phyloP scores from a whole-genome alignment of 1,284 basidiomycete species.

The Leccinum angustisporum region DNA sequence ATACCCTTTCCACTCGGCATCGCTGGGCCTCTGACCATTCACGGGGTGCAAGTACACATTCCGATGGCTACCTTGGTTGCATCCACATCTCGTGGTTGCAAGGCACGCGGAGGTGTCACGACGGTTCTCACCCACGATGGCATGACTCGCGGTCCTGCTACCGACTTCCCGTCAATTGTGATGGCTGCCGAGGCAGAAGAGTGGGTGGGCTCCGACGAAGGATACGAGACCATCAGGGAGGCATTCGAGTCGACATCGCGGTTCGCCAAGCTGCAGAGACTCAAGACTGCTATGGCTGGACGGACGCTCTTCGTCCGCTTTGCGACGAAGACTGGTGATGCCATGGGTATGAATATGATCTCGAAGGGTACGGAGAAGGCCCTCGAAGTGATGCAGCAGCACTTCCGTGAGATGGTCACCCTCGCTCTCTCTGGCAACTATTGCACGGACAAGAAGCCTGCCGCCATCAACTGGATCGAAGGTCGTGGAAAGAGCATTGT shows the following conservation, averaged over 20 bases:
- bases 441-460: slow-evolving; percentile 53
- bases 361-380: slow-evolving; percentile 96
- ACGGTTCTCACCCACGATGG: slow-evolving; percentile 93
- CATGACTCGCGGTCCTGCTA: slow-evolving; percentile 98
- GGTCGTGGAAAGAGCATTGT: slow-evolving; percentile 97
- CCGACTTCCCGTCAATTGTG: slow-evolving; percentile 87
- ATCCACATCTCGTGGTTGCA: slow-evolving; percentile 96
- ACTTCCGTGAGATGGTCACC: slow-evolving; percentile 94
- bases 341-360: slow-evolving; percentile 99
- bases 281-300: slow-evolving; percentile 88
- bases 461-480: slow-evolving; percentile 93
- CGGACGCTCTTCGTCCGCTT: slow-evolving; percentile 95
- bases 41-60: slow-evolving; percentile 84
- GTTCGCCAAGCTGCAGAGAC: slow-evolving; percentile 79
- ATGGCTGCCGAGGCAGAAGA: slow-evolving; percentile 83
- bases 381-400: slow-evolving; percentile 74
- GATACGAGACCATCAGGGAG: slow-evolving; percentile 73
- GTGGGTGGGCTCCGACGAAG: slow-evolving; percentile 88
- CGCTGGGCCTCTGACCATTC: slow-evolving; percentile 92
- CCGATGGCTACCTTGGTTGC: slow-evolving; percentile 99
- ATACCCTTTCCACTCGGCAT: slow-evolving; percentile 91
- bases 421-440: slow-evolving; percentile 96
- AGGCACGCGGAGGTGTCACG: slow-evolving; percentile 93
- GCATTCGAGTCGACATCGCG: slow-evolving; percentile 95
- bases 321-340: slow-evolving; percentile 93